phyloP scores from a whole-genome alignment of 805 yeast species.

The Dipodascus albidus region DNA sequence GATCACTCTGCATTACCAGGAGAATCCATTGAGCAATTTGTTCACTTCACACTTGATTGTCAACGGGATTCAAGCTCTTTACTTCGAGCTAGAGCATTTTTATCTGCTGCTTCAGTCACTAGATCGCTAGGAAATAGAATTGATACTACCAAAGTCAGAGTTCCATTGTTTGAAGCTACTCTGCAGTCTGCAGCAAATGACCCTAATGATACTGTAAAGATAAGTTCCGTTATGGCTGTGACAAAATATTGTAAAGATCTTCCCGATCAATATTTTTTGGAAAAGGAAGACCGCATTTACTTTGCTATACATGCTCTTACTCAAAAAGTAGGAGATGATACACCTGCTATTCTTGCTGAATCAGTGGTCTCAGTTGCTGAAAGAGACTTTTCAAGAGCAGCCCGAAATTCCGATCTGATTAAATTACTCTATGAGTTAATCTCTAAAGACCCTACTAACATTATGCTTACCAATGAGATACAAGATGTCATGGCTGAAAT shows the following conservation, averaged over 20 bases:
- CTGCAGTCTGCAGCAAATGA: slow-evolving; percentile 9
- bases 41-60: background rate
- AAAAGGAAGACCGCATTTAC: background rate
- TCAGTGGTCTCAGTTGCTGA: slow-evolving; percentile 47
- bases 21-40: background rate
- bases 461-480: slow-evolving; percentile 55
- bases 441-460: slow-evolving; percentile 61
- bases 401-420: slow-evolving; percentile 29
- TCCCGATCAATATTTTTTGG: slow-evolving; percentile 18
- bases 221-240: slow-evolving; percentile 9
- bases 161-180: slow-evolving; percentile 6
- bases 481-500: slow-evolving; percentile 57
- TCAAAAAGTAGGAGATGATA: slow-evolving; percentile 65
- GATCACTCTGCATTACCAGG: background rate
- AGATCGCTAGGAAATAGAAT: background rate
- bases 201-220: slow-evolving; percentile 10
- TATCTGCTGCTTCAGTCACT: slow-evolving; percentile 9
- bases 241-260: slow-evolving; percentile 10
- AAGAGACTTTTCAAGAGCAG: slow-evolving; percentile 30
- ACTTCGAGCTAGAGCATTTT: slow-evolving; percentile 12
- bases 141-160: slow-evolving; percentile 1
- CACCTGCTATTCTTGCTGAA: slow-evolving; percentile 64
- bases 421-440: slow-evolving; percentile 53
- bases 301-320: slow-evolving; percentile 31
- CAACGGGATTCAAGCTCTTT: slow-evolving; percentile 1